Evolutionary conservation across 805 yeast genomes (phyloP).

Genomic region (Millerago galiae): DNA sequence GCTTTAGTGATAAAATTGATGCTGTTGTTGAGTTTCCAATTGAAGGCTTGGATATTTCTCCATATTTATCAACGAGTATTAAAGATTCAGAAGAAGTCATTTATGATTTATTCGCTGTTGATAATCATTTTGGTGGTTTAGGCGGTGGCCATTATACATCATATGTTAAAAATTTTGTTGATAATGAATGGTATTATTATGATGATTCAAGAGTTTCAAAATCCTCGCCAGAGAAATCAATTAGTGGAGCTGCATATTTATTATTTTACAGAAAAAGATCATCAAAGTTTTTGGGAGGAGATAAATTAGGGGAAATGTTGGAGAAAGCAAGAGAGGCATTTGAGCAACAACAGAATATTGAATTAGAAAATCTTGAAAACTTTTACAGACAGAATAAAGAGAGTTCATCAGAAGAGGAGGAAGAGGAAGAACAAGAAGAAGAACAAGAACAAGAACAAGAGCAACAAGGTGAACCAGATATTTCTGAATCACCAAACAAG

Average conservation of each 20-base stretch:
- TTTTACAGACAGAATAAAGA: constrained; percentile 25
- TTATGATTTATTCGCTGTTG: constrained; percentile 88
- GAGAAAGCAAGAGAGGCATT: constrained; percentile 33
- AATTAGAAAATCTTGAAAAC: constrained; percentile 19
- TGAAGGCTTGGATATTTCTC: constrained; percentile 65
- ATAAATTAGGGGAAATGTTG: constrained; percentile 34
- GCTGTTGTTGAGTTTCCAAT: constrained; percentile 84
- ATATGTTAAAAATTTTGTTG: constrained; percentile 71
- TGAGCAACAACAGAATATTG: constrained; percentile 19
- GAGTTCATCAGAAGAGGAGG: constrained; percentile 10
- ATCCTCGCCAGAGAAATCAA: constrained; percentile 51
- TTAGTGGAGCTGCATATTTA: constrained; percentile 79
- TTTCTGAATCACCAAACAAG: constrained; percentile 5
- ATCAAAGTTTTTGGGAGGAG: constrained; percentile 40
- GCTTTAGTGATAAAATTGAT: constrained; percentile 85
- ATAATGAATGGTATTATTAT: constrained; percentile 79
- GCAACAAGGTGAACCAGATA: too few species aligned
- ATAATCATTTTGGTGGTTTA: constrained; percentile 91
- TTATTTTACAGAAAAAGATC: constrained; percentile 67
- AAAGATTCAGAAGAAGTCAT: constrained; percentile 30
- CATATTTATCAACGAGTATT: constrained; percentile 39
- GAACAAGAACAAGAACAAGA: too few species aligned
- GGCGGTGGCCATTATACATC: constrained; percentile 99
- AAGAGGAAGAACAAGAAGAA: neutral
- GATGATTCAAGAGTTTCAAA: constrained; percentile 75